Evolutionary conservation across 139 green algal genomes (phyloP).

Genomic region (Medakamo hakoo): DNA sequence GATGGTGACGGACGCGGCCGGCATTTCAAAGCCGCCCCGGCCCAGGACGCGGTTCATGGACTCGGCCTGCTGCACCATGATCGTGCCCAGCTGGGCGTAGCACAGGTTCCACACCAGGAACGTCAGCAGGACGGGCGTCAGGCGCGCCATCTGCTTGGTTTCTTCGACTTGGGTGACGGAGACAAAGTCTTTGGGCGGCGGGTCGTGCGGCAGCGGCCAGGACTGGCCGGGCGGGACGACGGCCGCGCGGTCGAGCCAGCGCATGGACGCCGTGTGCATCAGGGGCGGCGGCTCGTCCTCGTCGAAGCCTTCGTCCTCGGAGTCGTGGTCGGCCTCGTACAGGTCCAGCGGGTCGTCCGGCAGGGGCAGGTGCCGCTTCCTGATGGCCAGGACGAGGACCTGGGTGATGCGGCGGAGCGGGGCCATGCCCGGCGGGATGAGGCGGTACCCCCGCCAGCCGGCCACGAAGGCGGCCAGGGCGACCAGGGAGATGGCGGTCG

Average conservation of each 20-base stretch:
- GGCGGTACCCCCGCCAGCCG: constrained; percentile 34
- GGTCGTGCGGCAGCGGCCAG: constrained; percentile 28
- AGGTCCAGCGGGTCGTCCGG: not conserved
- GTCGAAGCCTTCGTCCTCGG: not conserved
- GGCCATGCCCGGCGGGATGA: constrained; percentile 37
- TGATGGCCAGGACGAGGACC: not conserved
- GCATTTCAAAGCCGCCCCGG: constrained; percentile 36
- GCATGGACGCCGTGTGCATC: not conserved
- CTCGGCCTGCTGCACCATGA: constrained; percentile 76
- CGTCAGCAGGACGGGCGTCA: constrained; percentile 79
- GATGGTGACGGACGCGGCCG: constrained; percentile 61
- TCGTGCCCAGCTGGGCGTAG: constrained; percentile 47
- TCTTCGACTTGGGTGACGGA: constrained; percentile 48
- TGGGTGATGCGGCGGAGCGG: not conserved
- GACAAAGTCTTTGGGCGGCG: not conserved
- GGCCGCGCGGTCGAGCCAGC: not conserved
- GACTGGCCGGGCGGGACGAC: not conserved
- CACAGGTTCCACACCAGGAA: constrained; percentile 90
- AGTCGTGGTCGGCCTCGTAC: not conserved
- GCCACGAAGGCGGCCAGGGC: constrained; percentile 60
- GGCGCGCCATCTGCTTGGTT: constrained; percentile 76
- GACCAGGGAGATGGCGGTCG: constrained; percentile 52
- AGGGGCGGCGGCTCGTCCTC: not conserved
- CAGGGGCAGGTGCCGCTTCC: not conserved
- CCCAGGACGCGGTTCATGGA: constrained; percentile 48